These are phyloP conservation scores for Agrocybe pediades DNA, from an alignment of 768 basidiomycete species.

Conservation along the genomic window DNA sequence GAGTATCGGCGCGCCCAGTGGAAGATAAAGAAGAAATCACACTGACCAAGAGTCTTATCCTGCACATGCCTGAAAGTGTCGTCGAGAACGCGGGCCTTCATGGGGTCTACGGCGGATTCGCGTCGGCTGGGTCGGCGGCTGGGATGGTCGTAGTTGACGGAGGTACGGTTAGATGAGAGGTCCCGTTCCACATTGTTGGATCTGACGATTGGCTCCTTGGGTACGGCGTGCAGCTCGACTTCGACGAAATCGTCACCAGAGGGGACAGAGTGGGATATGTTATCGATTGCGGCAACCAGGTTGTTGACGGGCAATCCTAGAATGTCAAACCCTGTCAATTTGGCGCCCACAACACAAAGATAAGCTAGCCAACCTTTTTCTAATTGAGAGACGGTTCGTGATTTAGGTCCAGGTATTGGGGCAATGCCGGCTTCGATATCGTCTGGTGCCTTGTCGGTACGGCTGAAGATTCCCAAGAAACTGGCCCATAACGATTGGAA, in stretches of 20 bases:
- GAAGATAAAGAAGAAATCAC: background rate
- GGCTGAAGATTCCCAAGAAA: slow-evolving; percentile 2
- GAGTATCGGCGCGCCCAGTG: no score
- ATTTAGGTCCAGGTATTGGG: background rate
- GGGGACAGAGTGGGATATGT: background rate
- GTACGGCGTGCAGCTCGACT: slow-evolving; percentile 1
- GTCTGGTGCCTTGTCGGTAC: background rate
- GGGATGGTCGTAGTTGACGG: background rate
- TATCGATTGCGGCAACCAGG: background rate
- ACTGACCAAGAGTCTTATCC: slow-evolving; percentile 20
- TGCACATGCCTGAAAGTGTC: slow-evolving; percentile 20
- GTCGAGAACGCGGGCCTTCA: slow-evolving; percentile 22
- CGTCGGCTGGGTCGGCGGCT: slow-evolving; percentile 14
- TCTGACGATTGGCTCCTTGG: background rate
- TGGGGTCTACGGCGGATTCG: slow-evolving; percentile 16
- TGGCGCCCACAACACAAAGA: background rate
- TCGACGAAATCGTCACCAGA: background rate
- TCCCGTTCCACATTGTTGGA: background rate
- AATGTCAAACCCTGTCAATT: background rate
- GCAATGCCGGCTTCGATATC: slow-evolving; percentile 10
- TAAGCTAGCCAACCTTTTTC: background rate
- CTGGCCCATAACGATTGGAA: slow-evolving; percentile 6
- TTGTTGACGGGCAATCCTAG: background rate
- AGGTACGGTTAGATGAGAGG: background rate
- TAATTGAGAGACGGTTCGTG: background rate